Base-by-base conservation (phyloP, 2,329 filamentous ascomycete species). In the Sphaerulina vaccinii region DNA sequence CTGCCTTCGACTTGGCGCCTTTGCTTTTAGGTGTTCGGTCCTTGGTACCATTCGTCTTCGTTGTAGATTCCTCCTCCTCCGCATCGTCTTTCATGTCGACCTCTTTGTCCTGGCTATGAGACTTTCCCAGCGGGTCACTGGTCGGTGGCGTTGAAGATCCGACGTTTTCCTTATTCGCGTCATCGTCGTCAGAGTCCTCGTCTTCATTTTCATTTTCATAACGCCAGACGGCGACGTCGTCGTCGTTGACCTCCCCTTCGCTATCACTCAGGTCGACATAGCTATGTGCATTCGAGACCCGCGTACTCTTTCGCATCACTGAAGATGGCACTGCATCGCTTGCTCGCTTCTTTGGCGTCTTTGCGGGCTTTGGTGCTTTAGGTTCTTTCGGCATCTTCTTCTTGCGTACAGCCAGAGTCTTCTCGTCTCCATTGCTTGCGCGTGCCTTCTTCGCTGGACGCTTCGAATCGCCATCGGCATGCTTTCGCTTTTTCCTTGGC, bases 401-500 rank as follows among this genome's bases (percentile, higher is more conserved):
- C 27, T 49, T 41, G 6, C 52, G 51, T 61, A 71, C 72, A 10
- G 64, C 64, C 15, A 63, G 46, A 22, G 50, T 33, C 16, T 59
- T 53, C 43, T 57, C 67, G 60, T 42, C 66, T 56, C 33, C 66
- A 61, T 21, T 52, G 29, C 55, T 56, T 29, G 52, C 22, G 39
- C 64, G 65, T 18, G 52, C 49, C 38, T 61, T 65, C 61, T 69
- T 69, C 39, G 61, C 61, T 19, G 58, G 38, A 36, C 56, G 57
- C 7, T 57, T 58, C 3, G 43, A 55, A 2, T 52, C 53, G 10
- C 44, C 54, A 35, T 55, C 54, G 35, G 35, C 70, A 1, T 64
- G 54, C 57, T 68, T 71, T 19, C 68, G 61, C 65, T 77, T 77
- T 65, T 77, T 77, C 71, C 77, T 82, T 23, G 74, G 75, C 75